Conservation (phyloP, 176 grass and related monocot genomes). For the Carex kokanica region DNA sequence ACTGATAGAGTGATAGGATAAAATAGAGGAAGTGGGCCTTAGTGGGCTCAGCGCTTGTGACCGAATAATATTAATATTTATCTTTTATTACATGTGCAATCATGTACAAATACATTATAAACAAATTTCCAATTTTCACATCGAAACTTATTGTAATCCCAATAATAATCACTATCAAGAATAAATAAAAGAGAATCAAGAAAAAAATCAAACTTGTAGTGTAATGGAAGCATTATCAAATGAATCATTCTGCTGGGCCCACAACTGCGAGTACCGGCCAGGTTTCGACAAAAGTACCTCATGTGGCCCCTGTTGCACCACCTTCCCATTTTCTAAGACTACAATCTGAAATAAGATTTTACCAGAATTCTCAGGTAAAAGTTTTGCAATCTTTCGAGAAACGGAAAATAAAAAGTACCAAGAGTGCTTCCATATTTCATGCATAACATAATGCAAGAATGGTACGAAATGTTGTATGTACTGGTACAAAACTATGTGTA, state of each 20-base stretch:
- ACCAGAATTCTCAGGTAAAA: too few relatives aligned
- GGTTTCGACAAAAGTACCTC: slow-evolving; percentile 67
- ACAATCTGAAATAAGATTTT: slow-evolving; percentile 54
- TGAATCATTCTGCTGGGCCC: slow-evolving; percentile 87
- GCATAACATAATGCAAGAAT: too few relatives aligned
- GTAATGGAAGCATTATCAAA: slow-evolving; percentile 51
- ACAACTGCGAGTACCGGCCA: slow-evolving; percentile 72
- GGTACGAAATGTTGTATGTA: too few relatives aligned
- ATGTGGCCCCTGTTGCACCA: slow-evolving; percentile 81
- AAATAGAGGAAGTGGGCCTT: too few relatives aligned
- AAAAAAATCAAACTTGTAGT: slow-evolving; percentile 54
- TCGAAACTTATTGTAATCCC: background rate
- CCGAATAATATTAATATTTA: too few relatives aligned
- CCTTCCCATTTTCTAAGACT: slow-evolving; percentile 86
- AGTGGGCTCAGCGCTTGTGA: too few relatives aligned
- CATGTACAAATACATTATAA: background rate
- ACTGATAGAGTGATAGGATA: too few relatives aligned
- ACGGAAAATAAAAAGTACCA: too few relatives aligned
- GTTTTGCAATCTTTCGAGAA: too few relatives aligned
- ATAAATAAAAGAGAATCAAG: background rate
- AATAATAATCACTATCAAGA: background rate
- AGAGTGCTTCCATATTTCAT: too few relatives aligned
- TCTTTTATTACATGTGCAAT: background rate
- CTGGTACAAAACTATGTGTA: too few relatives aligned
- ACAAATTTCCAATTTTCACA: background rate